phyloP scores from a whole-genome alignment of 2,329 filamentous ascomycete species.

The Trichoderma sp. region DNA sequence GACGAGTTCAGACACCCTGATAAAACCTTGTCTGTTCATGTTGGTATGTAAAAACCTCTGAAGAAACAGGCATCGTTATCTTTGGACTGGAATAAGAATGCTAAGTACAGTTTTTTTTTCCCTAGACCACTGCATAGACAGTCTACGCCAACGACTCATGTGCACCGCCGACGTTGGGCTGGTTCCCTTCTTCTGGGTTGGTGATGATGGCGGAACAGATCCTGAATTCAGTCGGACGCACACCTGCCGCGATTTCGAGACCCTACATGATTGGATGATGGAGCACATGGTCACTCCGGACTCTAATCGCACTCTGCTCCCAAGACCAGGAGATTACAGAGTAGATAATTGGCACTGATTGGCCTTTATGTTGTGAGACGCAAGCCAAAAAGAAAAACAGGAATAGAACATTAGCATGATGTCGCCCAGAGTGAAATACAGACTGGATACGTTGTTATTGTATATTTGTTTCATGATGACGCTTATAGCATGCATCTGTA shows the following conservation, averaged over 20 bases:
- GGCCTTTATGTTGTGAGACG: background rate
- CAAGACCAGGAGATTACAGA: background rate
- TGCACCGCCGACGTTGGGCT: conserved; percentile 11
- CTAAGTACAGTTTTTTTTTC: background rate
- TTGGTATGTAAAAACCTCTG: background rate
- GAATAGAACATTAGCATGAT: background rate
- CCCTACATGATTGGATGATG: background rate
- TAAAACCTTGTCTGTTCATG: background rate
- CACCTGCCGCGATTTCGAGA: conserved; percentile 8
- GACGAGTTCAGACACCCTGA: conserved; percentile 8
- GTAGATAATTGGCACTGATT: background rate
- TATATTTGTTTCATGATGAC: background rate
- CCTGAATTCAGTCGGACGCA: conserved; percentile 10
- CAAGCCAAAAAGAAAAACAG: background rate
- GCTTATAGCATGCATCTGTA: background rate
- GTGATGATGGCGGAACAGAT: conserved; percentile 7
- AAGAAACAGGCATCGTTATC: background rate
- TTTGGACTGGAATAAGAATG: background rate
- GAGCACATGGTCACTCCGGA: background rate
- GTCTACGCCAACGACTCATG: conserved; percentile 6
- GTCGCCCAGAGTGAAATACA: background rate
- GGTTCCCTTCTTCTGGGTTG: conserved; percentile 11
- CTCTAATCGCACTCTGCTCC: background rate
- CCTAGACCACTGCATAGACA: conserved; percentile 12
- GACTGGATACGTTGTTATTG: background rate